A percentile compares a stretch with the other conserved stretches of the same genome.
These are phyloP conservation scores for Ophiostoma pallidulum DNA, from an alignment of 2,329 filamentous ascomycete genomes.

Conservation along the genomic window DNA sequence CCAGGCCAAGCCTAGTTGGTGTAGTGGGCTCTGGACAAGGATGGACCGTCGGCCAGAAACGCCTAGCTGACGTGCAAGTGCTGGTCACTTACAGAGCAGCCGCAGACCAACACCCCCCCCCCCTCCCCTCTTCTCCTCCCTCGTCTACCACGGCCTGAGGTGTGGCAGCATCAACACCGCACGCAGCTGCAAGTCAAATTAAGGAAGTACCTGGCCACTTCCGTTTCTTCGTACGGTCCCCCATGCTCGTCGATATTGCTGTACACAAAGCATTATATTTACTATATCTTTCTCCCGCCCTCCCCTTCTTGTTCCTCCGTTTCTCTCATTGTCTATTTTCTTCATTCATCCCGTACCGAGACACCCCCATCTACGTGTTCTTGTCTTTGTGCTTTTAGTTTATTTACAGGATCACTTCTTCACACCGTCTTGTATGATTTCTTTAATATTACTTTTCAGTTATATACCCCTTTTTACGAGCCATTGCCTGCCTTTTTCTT, in stretches of 20 bases:
- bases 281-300: slow-evolving; percentile 6
- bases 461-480: slow-evolving; percentile 3
- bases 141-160: no score
- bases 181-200: background rate
- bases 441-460: no score
- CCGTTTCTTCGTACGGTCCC: slow-evolving; percentile 2
- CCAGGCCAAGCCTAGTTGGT: background rate
- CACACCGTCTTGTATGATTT: no score
- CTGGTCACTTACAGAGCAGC: background rate
- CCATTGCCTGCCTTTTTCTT: background rate
- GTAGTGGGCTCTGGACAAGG: background rate
- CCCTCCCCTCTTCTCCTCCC: no score
- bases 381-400: no score
- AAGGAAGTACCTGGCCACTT: slow-evolving; percentile 4
- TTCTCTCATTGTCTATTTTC: background rate
- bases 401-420: no score
- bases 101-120: background rate
- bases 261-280: background rate
- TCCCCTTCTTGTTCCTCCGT: background rate
- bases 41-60: background rate
- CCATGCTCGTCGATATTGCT: no score
- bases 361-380: no score
- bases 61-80: background rate
- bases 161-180: slow-evolving; percentile 3
- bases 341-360: no score